Conservation (phyloP, 106 monocot genomes). For the Allium cepa region DNA sequence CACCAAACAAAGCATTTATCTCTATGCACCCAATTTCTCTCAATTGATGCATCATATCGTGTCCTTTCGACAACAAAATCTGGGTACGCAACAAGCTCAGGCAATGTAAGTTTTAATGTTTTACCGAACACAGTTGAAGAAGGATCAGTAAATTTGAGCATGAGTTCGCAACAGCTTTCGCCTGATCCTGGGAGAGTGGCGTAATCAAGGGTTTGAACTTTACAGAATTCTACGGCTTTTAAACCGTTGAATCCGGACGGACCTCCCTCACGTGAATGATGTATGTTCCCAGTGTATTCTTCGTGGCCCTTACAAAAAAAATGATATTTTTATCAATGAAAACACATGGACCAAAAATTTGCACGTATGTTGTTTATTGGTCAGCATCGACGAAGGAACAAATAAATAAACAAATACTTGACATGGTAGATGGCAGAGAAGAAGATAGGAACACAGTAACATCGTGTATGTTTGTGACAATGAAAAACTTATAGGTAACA, state of each 20-base stretch:
- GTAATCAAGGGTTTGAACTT: slow-evolving; percentile 53
- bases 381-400: too few relatives aligned
- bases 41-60: slow-evolving; percentile 63
- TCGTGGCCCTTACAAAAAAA: slow-evolving; percentile 64
- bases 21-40: slow-evolving; percentile 80
- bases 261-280: slow-evolving; percentile 25
- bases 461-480: too few relatives aligned
- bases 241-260: slow-evolving; percentile 39
- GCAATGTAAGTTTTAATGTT: slow-evolving; percentile 67
- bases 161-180: slow-evolving; percentile 89
- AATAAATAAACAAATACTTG: too few relatives aligned
- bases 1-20: slow-evolving; percentile 98
- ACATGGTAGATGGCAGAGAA: too few relatives aligned
- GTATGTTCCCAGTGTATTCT: slow-evolving; percentile 38
- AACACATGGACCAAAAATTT: too few relatives aligned
- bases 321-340: too few relatives aligned
- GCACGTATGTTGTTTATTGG: too few relatives aligned
- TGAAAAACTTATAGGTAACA: too few relatives aligned
- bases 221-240: slow-evolving; percentile 87
- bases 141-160: slow-evolving; percentile 62
- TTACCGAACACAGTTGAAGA: slow-evolving; percentile 38
- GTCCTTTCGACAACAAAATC: slow-evolving; percentile 90
- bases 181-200: slow-evolving; percentile 82
- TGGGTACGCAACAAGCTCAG: slow-evolving; percentile 65
- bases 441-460: too few relatives aligned